phyloP scores from a whole-genome alignment of 1,284 basidiomycete species.

The Leccinum fallax region DNA sequence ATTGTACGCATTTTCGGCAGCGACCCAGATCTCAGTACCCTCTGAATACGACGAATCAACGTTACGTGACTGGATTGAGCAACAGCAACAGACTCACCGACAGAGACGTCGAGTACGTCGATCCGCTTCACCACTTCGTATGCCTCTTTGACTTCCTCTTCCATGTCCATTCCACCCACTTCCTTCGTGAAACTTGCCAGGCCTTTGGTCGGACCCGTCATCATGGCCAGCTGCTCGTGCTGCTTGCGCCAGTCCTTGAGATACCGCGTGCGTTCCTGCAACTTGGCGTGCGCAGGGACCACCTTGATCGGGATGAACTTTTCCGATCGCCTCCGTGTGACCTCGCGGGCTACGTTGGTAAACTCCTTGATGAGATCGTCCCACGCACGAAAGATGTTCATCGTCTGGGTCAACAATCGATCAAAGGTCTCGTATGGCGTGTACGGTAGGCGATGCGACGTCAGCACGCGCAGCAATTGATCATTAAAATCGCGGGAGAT shows the following conservation, averaged over 20 bases:
- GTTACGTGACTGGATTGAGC: background rate
- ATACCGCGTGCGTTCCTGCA: conserved; percentile 88
- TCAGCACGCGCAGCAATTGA: conserved; percentile 89
- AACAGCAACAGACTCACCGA: conserved; percentile 51
- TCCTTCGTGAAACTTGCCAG: conserved; percentile 90
- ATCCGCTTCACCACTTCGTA: conserved; percentile 97
- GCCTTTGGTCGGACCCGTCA: conserved; percentile 94
- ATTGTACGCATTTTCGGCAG: conserved; percentile 96
- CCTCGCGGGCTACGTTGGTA: conserved; percentile 94
- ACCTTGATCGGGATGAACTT: conserved; percentile 99
- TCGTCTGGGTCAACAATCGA: conserved; percentile 75
- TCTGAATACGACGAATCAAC: conserved; percentile 48
- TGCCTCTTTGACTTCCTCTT: conserved; percentile 90
- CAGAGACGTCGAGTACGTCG: conserved; percentile 92
- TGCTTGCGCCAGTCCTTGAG: conserved; percentile 94
- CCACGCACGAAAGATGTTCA: conserved; percentile 91
- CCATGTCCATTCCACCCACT: conserved; percentile 90
- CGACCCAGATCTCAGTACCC: conserved; percentile 98
- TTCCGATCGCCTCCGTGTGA: conserved; percentile 89
- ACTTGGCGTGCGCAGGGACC: conserved; percentile 84
- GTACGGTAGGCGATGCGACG: conserved; percentile 88
- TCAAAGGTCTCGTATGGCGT: conserved; percentile 95
- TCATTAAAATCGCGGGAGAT: conserved; percentile 98
- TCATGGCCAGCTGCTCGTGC: conserved; percentile 97
- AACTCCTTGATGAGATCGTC: conserved; percentile 98